Evolutionary conservation across 2,329 filamentous ascomycete genomes (phyloP).

Genomic region (Dactylellina drechsleri): DNA sequence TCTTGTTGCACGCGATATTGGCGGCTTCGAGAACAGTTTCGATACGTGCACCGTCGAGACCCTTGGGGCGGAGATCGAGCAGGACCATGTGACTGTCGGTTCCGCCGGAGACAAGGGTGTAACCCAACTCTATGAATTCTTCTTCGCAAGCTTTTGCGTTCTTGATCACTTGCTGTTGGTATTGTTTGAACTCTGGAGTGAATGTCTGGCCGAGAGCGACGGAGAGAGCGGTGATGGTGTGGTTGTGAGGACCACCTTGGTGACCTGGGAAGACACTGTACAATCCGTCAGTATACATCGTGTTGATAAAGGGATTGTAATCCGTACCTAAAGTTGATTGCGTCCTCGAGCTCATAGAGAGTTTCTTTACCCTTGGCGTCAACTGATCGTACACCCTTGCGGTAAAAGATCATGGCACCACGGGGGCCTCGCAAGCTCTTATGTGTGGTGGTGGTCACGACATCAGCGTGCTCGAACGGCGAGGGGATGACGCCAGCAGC

Average conservation of each 20-base stretch:
- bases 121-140: conserved; percentile 84
- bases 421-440: conserved; percentile 97
- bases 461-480: conserved; percentile 90
- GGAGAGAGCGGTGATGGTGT: conserved; percentile 96
- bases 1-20: conserved; percentile 99
- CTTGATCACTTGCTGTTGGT: conserved; percentile 89
- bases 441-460: conserved; percentile 98
- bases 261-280: conserved; percentile 91
- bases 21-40: conserved; percentile 97
- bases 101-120: conserved; percentile 93
- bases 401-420: conserved; percentile 99
- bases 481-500: conserved; percentile 92
- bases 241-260: conserved; percentile 98
- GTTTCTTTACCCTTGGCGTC: conserved; percentile 92
- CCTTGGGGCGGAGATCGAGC: conserved; percentile 86
- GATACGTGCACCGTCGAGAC: conserved; percentile 90
- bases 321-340: conserved; percentile 83
- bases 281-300: conserved; percentile 7
- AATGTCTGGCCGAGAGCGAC: conserved; percentile 95
- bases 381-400: conserved; percentile 90
- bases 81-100: conserved; percentile 99
- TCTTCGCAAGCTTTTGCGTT: conserved; percentile 92
- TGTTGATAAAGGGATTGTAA: not conserved
- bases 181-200: conserved; percentile 87
- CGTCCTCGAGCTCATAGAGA: conserved; percentile 90